Base-by-base conservation (phyloP, 2,329 filamentous ascomycete genomes). In the Sporothrix brasiliensis region DNA sequence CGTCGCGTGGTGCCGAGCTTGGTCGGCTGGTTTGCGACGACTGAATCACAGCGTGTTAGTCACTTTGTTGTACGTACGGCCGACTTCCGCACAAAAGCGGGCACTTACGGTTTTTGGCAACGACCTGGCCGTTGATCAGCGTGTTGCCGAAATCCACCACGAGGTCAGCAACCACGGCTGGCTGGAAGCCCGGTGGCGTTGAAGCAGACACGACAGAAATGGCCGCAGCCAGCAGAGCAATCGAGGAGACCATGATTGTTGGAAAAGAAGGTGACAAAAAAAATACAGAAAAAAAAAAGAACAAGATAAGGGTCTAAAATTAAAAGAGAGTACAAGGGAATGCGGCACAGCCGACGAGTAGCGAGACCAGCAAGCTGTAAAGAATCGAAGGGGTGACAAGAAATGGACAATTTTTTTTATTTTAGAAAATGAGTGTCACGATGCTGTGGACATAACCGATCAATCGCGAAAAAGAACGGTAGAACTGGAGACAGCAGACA, bases 101-200 rank as follows among this genome's bases (percentile, higher is more conserved):
- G 10, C 41, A 56, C 78, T 74, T 74, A 82, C 81, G 76, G 21
- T 77, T 77, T 75, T 79, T 78, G 41, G 78, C 74, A 50, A 84
- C 72, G 5, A 79, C 79, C 53, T 75, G 78, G 58, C 82, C 82
- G 70, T 80, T 79, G 24, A 77, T 74, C 9, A 81, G 78, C 19
- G 78, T 73, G 68, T 75, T 77, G 54, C 77, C 77, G 72, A 78
- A 84, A 14, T 78, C 76, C 14, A 84, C 81, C n/a, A 82, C 74
- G 54, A 83, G 78, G 70, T 79, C 75, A 44, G 74, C 78, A 47
- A 78, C 75, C n/a, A 77, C 76, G 19, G 76, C 75, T 1, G 83
- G 83, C 61, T 76, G 73, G 73, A 84, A 84, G 34, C 81, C 80
- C 11, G 75, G 61, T 4, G 83, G 82, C 14, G 82, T 83, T 10